Percentiles rank a stretch among this genome's conserved stretches.
Evolutionary conservation across 495 filamentous ascomycete genomes (phyloP).

Genomic region (Aspergillus indologenus): DNA sequence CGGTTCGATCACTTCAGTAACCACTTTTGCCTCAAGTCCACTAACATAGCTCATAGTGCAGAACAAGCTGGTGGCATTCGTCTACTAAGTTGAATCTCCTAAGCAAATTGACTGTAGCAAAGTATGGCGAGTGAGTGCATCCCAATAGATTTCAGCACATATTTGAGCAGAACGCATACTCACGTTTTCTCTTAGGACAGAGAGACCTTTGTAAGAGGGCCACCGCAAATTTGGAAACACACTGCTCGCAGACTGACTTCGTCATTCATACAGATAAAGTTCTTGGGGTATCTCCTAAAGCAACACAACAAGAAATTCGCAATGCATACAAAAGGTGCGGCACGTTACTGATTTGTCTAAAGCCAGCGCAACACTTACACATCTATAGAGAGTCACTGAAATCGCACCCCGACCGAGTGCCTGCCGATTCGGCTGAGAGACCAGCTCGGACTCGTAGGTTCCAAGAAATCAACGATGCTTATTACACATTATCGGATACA

Average conservation of each 20-base stretch:
- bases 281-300: conserved; percentile 70
- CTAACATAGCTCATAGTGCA: too few species aligned
- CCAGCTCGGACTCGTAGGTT: conserved; percentile 81
- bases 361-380: conserved; percentile 1
- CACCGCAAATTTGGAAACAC: background rate
- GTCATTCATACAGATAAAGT: conserved; percentile 47
- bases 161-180: background rate
- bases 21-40: too few species aligned
- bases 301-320: conserved; percentile 80
- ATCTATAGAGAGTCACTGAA: conserved; percentile 76
- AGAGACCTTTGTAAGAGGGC: conserved; percentile 33
- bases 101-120: background rate
- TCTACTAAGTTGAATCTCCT: too few species aligned
- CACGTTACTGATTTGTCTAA: background rate
- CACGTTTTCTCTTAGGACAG: conserved; percentile 18
- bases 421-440: conserved; percentile 80
- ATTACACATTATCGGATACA: conserved; percentile 88
- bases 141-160: background rate
- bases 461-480: conserved; percentile 96
- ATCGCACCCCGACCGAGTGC: conserved; percentile 90
- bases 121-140: conserved; percentile 18
- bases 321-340: conserved; percentile 87
- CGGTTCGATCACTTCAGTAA: too few species aligned
- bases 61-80: conserved; percentile 20
- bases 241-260: background rate